Evolutionary conservation across 768 basidiomycete species (phyloP).

Genomic region (Amanita jacksonii): DNA sequence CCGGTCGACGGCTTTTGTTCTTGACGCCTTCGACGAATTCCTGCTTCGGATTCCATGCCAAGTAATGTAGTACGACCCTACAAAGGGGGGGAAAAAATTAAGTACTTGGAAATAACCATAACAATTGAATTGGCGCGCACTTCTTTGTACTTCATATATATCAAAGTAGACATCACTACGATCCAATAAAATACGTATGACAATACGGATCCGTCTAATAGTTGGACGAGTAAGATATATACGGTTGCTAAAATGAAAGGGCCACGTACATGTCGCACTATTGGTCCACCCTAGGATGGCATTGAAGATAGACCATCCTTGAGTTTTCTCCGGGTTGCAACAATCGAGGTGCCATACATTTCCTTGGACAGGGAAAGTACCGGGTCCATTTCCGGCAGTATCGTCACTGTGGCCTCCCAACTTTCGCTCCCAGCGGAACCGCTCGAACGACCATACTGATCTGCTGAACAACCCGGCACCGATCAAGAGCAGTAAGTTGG

Average conservation of each 20-base stretch:
- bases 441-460: conserved; percentile 63
- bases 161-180: conserved; percentile 57
- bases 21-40: conserved; percentile 19
- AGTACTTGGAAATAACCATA: background rate
- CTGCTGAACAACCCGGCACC: conserved; percentile 90
- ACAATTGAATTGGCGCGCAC: conserved; percentile 22
- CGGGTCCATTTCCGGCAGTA: conserved; percentile 63
- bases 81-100: too few species aligned
- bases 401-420: conserved; percentile 73
- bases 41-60: conserved; percentile 46
- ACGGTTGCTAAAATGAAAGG: background rate
- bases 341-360: conserved; percentile 87
- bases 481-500: conserved; percentile 86
- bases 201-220: conserved; percentile 64
- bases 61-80: conserved; percentile 59
- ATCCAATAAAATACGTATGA: conserved; percentile 92
- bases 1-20: too few species aligned
- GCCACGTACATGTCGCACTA: conserved; percentile 56
- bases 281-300: conserved; percentile 88
- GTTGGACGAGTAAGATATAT: background rate
- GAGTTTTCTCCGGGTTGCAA: conserved; percentile 55
- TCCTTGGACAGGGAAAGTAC: conserved; percentile 70
- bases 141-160: conserved; percentile 59
- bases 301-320: conserved; percentile 76
- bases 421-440: conserved; percentile 51